Base-by-base conservation (phyloP, 257 asterid genomes). In the Lycium barbarum region DNA sequence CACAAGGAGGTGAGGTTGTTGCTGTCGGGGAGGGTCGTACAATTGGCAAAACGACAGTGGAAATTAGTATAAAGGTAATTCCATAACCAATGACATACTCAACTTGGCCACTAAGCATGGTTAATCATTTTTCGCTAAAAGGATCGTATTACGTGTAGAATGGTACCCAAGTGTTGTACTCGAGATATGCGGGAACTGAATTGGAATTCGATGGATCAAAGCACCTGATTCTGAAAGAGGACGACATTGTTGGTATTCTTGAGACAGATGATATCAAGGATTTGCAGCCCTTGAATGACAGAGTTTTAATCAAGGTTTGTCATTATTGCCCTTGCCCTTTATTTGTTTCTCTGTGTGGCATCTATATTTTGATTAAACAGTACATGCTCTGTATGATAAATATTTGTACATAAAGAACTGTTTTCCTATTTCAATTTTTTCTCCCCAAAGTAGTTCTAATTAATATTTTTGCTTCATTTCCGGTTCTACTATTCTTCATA, bases 21-120 rank as follows among this genome's bases (percentile, higher is more conserved):
- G 98, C 98, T 8, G 90, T 95, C 9, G 99, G 99, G 70, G 98
- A 95, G 89, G 99, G 99, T 17, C 97, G 97, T 6, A 87, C 91
- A 2, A 45, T 94, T 81, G 98, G 99, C 47, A 93, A 92, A 86
- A 92, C 79, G 85, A 94, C 92, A 87, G 95, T 97, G 85, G 98
- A 92, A 35, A 72, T 94, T 62, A 85, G 93, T 47, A 86, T 97
- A 62, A 89, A 91, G 99, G 98, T 95, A 91, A 65, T 55, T 73
- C 22, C 8, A n/a, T 66, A 40, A 76, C 2, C 47, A 26, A 0
- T 14, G 15, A 4, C 59, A 53, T 33, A 78, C 65, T 26, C 26
- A 53, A 2, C 82, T 53, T 78, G 65, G 45, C 1, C 3, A 55
- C 35, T 18, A 7, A 26, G 61, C 47, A 0, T 47, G 49, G 47